A percentile compares a stretch with the other conserved stretches of the same genome.
phyloP scores from a whole-genome alignment of 129 eudicot genomes.

The Chrysanthemum seticuspe region DNA sequence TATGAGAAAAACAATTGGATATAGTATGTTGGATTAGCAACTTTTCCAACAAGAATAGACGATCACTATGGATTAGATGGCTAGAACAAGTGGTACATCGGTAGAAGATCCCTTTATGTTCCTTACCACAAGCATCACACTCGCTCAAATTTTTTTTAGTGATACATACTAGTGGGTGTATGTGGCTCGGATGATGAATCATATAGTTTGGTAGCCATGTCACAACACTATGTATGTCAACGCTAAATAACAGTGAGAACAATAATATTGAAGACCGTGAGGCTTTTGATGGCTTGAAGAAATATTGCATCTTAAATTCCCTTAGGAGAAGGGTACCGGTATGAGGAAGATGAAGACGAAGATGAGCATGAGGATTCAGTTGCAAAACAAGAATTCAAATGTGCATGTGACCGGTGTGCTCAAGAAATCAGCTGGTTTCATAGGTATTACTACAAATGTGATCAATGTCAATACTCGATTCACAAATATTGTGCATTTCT shows the following conservation, averaged over 20 bases:
- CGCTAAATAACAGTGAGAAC: background rate
- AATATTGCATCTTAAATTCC: no score
- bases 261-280: background rate
- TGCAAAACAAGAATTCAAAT: no score
- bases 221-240: background rate
- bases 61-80: background rate
- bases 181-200: constrained; percentile 3
- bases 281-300: no score
- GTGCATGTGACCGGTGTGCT: no score
- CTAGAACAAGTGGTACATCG: constrained; percentile 17
- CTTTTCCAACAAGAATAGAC: background rate
- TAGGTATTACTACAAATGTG: no score
- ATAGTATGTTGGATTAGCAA: background rate
- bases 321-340: no score
- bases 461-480: no score
- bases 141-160: background rate
- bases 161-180: background rate
- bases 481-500: no score
- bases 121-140: constrained; percentile 25
- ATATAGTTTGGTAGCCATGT: background rate
- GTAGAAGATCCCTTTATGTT: constrained; percentile 20
- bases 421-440: no score
- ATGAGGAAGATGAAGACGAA: no score
- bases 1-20: background rate
- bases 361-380: no score